phyloP scores from a whole-genome alignment of 805 yeast genomes.

The Candida tallmaniae region DNA sequence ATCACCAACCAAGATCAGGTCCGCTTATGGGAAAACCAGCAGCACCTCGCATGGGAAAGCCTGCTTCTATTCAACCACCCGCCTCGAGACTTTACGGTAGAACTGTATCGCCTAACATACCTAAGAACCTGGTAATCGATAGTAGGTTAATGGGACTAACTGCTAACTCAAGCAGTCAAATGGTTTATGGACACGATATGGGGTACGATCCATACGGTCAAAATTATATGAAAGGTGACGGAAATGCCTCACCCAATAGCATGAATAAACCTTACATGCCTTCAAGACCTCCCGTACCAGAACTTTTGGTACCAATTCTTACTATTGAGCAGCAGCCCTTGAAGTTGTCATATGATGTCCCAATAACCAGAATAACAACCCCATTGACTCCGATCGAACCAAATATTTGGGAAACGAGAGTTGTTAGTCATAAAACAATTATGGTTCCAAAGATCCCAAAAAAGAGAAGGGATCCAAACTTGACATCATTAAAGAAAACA shows the following conservation, averaged over 20 bases:
- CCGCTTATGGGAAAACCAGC: conserved; percentile 33
- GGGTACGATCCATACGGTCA: conserved; percentile 15
- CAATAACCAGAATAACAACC: conserved; percentile 8
- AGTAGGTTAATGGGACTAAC: conserved; percentile 18
- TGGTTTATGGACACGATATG: conserved; percentile 3
- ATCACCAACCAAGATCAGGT: conserved; percentile 11
- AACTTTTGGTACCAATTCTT: conserved; percentile 12
- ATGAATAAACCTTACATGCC: conserved; percentile 11
- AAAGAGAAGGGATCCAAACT: conserved; percentile 18
- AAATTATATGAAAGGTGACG: conserved; percentile 16
- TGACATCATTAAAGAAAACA: conserved; percentile 36
- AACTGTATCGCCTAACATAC: conserved; percentile 1
- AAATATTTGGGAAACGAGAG: conserved; percentile 30
- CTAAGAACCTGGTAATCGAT: conserved; percentile 14
- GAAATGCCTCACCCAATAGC: conserved; percentile 6
- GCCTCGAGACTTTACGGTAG: conserved; percentile 33
- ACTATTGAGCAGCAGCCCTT: conserved; percentile 8
- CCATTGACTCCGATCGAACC: conserved; percentile 2
- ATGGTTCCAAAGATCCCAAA: conserved; percentile 30
- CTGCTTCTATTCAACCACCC: conserved; percentile 44
- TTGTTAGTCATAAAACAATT: conserved; percentile 23
- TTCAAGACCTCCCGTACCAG: conserved; percentile 33
- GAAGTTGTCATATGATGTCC: conserved; percentile 7
- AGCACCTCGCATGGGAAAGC: conserved; percentile 40
- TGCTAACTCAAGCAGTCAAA: conserved; percentile 2